Conservation (phyloP, 2,329 filamentous ascomycete genomes). For the Colletotrichum sp. region DNA sequence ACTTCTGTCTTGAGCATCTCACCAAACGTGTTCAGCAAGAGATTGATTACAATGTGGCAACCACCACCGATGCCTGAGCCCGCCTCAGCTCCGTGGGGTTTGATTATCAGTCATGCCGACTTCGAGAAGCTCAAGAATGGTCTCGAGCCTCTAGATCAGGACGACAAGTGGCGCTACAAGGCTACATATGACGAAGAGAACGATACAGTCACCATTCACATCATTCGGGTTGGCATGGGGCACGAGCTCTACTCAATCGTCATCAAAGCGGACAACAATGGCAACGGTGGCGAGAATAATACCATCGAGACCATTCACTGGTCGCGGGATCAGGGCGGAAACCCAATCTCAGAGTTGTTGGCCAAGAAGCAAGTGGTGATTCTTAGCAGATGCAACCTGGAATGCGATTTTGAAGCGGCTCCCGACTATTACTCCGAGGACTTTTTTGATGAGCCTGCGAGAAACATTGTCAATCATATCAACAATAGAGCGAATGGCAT, state of each 20-base stretch:
- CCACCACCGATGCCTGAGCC: neutral
- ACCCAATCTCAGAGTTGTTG: neutral
- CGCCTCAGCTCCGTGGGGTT: neutral
- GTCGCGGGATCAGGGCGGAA: neutral
- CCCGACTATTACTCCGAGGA: neutral
- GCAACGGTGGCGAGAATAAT: neutral
- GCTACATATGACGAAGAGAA: neutral
- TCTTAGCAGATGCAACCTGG: neutral
- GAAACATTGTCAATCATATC: neutral
- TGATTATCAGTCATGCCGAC: rapidly evolving
- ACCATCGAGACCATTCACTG: neutral
- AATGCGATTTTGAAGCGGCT: neutral
- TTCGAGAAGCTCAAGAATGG: neutral
- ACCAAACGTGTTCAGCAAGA: too few relatives aligned
- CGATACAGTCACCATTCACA: neutral
- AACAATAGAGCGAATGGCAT: neutral
- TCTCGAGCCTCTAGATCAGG: neutral
- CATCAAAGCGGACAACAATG: neutral
- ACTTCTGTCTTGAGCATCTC: too few relatives aligned
- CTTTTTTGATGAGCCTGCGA: neutral
- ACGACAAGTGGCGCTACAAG: neutral
- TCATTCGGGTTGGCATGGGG: neutral
- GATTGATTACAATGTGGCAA: neutral
- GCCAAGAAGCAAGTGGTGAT: neutral
- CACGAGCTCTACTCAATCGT: neutral